Evolutionary conservation across 495 filamentous ascomycete genomes (phyloP), one percentile per base, ranked within the genome.

Genomic region (Paragyromitra xinjiangensis): DNA sequence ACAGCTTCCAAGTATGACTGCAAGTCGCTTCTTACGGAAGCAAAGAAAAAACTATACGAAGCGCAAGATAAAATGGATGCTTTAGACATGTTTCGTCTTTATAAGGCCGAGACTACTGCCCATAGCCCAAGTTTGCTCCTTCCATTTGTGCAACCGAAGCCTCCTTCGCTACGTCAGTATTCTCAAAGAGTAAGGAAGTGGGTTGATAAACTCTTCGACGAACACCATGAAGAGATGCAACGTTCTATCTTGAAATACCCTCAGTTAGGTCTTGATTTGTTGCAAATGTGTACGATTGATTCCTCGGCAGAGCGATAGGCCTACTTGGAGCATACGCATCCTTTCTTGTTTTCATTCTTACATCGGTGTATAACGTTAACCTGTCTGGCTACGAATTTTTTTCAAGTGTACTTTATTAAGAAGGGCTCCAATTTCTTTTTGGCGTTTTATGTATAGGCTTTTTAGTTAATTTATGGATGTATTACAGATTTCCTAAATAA

Each of bases 141-240:
- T 61, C 56, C 56, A 7, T 61, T 61, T 9, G 14, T 34, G 14
- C 29, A 34, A 37, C 56, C 26, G 29, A 61, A 56, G 19, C 53
- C 53, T 5, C 53, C 53, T 61, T 37, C 56, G 26, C 29, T 61
- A 14, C 26, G 19, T 6, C 56, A 16, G 26, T 61, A 61, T 61
- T 61, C 26, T 37, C 26, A 39, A 39, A 61, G 56, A 11, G 56
- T 61, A 22, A 45, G 62, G 16, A 45, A 44, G 16, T 64, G 62
- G 62, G 62, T 64, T 44, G 22, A 45, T 24, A 48, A 39, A 3
- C 62, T 64, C 11, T 64, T 45, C 42, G 39, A 48, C 19, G 42
- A 44, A 19, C 62, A 64, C 9, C 4, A 14, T 44, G 39, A 6
- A 29, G 42, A 45, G 19, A 14, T 64, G 40, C 19, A 44, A 7